phyloP scores from a whole-genome alignment of 73 alveolate genomes.

The Symbiodinium natans region DNA sequence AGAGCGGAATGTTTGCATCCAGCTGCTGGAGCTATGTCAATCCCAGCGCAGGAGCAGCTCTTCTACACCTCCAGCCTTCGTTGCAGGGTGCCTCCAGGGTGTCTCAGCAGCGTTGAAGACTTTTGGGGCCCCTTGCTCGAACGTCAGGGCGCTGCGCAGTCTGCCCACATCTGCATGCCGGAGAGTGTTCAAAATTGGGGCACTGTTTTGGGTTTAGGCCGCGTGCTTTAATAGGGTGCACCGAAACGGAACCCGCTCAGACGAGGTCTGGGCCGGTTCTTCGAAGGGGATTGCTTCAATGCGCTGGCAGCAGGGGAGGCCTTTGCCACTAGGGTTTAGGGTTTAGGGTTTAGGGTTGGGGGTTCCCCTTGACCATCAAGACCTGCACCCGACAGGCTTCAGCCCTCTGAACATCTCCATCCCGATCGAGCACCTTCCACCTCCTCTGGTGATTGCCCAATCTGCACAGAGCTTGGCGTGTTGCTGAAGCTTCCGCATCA shows the following conservation, averaged over 20 bases:
- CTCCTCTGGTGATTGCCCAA: neutral
- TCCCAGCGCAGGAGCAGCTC: conserved; percentile 31
- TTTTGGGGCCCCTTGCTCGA: neutral
- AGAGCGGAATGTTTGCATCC: neutral
- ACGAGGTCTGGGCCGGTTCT: conserved; percentile 20
- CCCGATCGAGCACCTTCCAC: conserved; percentile 9
- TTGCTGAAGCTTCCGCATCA: too few species aligned
- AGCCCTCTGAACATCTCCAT: neutral
- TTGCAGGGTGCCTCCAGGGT: conserved; percentile 37
- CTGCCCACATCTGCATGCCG: neutral
- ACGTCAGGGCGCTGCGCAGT: too few species aligned
- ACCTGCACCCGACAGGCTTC: neutral
- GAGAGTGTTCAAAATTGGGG: neutral
- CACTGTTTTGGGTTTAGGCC: neutral
- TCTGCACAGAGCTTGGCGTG: neutral
- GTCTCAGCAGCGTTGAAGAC: neutral
- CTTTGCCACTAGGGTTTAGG: too few species aligned
- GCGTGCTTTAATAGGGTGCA: neutral
- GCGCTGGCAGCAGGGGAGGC: conserved; percentile 39
- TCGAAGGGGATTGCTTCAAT: conserved; percentile 28
- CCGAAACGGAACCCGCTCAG: neutral
- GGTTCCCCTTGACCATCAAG: too few species aligned
- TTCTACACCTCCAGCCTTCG: conserved; percentile 37
- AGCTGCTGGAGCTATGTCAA: neutral
- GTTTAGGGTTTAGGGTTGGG: too few species aligned